phyloP scores from a whole-genome alignment of 2,329 filamentous ascomycete genomes.

The Dothistroma septosporum region DNA sequence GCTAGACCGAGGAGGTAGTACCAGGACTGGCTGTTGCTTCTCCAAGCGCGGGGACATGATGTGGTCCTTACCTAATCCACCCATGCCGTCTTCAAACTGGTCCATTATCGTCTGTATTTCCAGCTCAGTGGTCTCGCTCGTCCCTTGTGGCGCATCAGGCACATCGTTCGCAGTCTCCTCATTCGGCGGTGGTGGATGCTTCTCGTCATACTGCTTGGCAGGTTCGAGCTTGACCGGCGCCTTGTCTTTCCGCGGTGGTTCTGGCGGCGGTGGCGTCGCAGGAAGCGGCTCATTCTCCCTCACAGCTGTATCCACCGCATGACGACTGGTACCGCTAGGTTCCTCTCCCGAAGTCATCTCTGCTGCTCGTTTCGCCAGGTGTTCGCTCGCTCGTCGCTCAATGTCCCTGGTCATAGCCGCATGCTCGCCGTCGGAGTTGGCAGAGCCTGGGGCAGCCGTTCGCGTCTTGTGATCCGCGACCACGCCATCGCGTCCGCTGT shows the following conservation, averaged over 20 bases:
- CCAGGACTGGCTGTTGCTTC: slow-evolving; percentile 74
- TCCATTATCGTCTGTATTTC: slow-evolving; percentile 98
- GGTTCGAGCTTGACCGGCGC: slow-evolving; percentile 9
- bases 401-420: slow-evolving; percentile 20
- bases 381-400: slow-evolving; percentile 31
- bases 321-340: not conserved
- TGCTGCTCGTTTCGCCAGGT: slow-evolving; percentile 29
- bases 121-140: slow-evolving; percentile 46
- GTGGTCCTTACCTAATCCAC: slow-evolving; percentile 60
- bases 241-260: slow-evolving; percentile 32
- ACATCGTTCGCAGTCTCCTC: slow-evolving; percentile 27
- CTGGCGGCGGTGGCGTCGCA: slow-evolving; percentile 29
- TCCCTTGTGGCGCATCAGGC: slow-evolving; percentile 49
- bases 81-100: slow-evolving; percentile 76
- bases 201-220: slow-evolving; percentile 30
- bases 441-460: not conserved
- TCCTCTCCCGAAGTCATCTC: slow-evolving; percentile 22
- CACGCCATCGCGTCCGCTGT: not conserved
- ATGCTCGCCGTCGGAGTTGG: slow-evolving; percentile 9
- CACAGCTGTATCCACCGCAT: not conserved
- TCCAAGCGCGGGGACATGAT: slow-evolving; percentile 90
- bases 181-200: slow-evolving; percentile 23
- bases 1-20: slow-evolving; percentile 74
- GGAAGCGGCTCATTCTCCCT: slow-evolving; percentile 23
- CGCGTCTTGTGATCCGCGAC: not conserved